These are phyloP conservation scores for Sarocladiaceae sp. DNA, from an alignment of 2,329 filamentous ascomycete genomes.

Conservation along the genomic window DNA sequence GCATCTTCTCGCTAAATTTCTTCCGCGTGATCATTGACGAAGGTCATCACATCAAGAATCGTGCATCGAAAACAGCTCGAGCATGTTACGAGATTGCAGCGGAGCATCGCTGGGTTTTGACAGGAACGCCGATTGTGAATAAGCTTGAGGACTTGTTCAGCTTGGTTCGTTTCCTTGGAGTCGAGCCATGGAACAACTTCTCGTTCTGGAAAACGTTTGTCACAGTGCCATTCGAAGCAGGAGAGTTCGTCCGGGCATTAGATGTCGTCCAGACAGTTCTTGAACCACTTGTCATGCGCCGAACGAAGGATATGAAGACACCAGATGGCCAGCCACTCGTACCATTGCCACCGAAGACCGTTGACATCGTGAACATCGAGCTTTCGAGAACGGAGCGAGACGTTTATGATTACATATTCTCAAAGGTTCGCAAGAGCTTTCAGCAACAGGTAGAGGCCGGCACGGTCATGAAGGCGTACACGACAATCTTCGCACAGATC, in stretches of 20 bases:
- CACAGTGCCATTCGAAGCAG: constrained; percentile 92
- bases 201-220: constrained; percentile 99
- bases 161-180: constrained; percentile 83
- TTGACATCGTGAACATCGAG: constrained; percentile 85
- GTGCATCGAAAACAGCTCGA: constrained; percentile 87
- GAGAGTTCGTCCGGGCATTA: constrained; percentile 86
- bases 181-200: constrained; percentile 98
- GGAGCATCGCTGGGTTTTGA: constrained; percentile 86
- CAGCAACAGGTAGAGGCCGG: constrained; percentile 84
- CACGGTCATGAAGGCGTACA: constrained; percentile 91
- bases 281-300: constrained; percentile 88
- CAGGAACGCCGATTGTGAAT: constrained; percentile 95
- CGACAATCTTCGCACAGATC: constrained; percentile 96
- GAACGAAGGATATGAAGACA: constrained; percentile 98
- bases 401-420: constrained; percentile 89
- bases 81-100: constrained; percentile 89
- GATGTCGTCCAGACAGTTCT: constrained; percentile 97
- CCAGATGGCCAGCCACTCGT: constrained; percentile 75
- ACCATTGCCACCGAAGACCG: constrained; percentile 70
- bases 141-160: constrained; percentile 92
- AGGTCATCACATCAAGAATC: constrained; percentile 87
- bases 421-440: constrained; percentile 77
- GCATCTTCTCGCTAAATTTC: constrained; percentile 89
- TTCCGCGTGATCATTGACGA: constrained; percentile 95
- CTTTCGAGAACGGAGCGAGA: constrained; percentile 80